These are phyloP conservation scores for Haberlea rhodopensis DNA, from an alignment of 257 asterid genomes.

Conservation along the genomic window DNA sequence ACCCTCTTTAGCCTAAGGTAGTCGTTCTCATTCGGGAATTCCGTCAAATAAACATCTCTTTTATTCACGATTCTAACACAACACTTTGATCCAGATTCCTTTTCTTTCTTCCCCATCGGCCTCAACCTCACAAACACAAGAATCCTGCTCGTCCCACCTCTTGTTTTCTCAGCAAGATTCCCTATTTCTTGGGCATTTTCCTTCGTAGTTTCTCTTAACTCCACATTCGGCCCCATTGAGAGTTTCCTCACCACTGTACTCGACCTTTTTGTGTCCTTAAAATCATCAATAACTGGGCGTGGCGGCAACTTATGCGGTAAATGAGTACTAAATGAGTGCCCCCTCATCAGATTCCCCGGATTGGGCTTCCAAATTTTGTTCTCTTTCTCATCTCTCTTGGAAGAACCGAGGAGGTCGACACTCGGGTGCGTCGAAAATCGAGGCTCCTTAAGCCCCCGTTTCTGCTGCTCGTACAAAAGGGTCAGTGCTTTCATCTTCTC, in stretches of 20 bases:
- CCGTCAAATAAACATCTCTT: constrained; percentile 55
- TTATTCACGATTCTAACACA: constrained; percentile 52
- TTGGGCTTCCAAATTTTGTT: constrained; percentile 17
- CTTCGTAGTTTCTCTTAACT: constrained; percentile 30
- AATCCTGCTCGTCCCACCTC: constrained; percentile 35
- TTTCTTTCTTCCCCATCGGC: constrained; percentile 59
- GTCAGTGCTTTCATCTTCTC: constrained; percentile 62
- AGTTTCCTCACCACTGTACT: constrained; percentile 42
- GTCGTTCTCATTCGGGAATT: constrained; percentile 49
- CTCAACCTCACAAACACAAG: constrained; percentile 69
- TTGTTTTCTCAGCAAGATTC: constrained; percentile 27
- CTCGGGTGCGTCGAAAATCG: constrained; percentile 49
- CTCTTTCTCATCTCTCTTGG: constrained; percentile 22
- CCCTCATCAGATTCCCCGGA: constrained; percentile 38
- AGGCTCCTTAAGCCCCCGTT: constrained; percentile 38
- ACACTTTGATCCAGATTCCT: constrained; percentile 54
- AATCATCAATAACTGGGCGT: constrained; percentile 30
- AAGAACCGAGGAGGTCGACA: constrained; percentile 38
- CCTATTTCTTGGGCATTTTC: constrained; percentile 35
- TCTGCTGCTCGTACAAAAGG: constrained; percentile 60
- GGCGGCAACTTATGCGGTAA: constrained; percentile 27
- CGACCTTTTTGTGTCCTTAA: constrained; percentile 37
- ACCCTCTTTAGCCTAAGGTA: constrained; percentile 60
- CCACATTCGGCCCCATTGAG: constrained; percentile 37
- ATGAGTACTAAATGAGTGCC: constrained; percentile 29